phyloP scores from a whole-genome alignment of 2,329 filamentous ascomycete genomes.

The Zymoseptoria brevis region DNA sequence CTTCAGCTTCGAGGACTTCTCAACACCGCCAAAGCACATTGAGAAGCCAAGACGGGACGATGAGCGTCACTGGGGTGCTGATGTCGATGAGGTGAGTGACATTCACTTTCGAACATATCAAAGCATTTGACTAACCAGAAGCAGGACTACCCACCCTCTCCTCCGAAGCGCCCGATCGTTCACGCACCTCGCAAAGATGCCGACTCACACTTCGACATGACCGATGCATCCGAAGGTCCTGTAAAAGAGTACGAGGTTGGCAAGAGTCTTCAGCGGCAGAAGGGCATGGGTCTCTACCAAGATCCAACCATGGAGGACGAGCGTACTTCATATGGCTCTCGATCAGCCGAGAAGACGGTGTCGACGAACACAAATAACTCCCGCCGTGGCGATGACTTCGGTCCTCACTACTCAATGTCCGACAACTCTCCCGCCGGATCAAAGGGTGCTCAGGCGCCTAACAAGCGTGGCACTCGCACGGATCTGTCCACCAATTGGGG shows the following conservation, averaged over 20 bases:
- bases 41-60: slow-evolving; percentile 59
- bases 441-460: slow-evolving; percentile 6
- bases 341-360: slow-evolving; percentile 47
- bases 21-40: slow-evolving; percentile 68
- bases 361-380: slow-evolving; percentile 67
- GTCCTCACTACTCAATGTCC: slow-evolving; percentile 66
- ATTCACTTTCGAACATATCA: neutral
- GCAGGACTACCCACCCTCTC: slow-evolving; percentile 50
- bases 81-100: slow-evolving; percentile 53
- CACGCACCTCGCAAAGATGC: slow-evolving; percentile 69
- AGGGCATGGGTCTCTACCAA: slow-evolving; percentile 65
- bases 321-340: slow-evolving; percentile 19
- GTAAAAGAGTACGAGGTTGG: slow-evolving; percentile 33
- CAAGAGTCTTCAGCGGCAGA: slow-evolving; percentile 44
- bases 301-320: slow-evolving; percentile 52
- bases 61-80: slow-evolving; percentile 67
- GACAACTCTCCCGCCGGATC: slow-evolving; percentile 50
- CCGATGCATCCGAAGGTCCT: slow-evolving; percentile 59
- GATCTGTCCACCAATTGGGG: slow-evolving; percentile 10
- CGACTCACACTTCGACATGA: slow-evolving; percentile 74
- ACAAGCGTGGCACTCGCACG: slow-evolving; percentile 7
- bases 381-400: slow-evolving; percentile 68
- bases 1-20: slow-evolving; percentile 85
- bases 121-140: slow-evolving; percentile 2
- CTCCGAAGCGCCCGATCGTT: slow-evolving; percentile 50